These are phyloP conservation scores for Fraxinus sp. DNA, from an alignment of 305 asterid genomes.

Conservation along the genomic window DNA sequence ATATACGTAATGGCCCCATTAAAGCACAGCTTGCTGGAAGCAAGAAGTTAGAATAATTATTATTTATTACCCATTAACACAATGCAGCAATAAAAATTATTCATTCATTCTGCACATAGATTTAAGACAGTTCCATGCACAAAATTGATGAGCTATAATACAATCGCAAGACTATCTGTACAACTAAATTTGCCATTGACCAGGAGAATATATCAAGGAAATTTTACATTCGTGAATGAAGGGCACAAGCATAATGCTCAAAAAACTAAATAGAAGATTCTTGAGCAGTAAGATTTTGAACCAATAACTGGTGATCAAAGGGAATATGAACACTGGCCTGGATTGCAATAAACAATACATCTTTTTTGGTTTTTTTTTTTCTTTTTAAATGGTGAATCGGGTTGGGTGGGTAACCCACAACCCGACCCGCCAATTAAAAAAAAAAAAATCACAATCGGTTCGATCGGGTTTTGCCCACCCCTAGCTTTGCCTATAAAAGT, in stretches of 20 bases:
- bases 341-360: conserved; percentile 50
- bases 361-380: no score
- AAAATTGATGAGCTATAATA: not conserved
- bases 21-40: not conserved
- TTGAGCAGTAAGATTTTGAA: conserved; percentile 88
- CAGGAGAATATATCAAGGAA: not conserved
- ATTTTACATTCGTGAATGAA: not conserved
- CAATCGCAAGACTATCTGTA: not conserved
- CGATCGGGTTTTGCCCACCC: no score
- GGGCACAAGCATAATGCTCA: not conserved
- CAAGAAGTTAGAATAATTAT: not conserved
- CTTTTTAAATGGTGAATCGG: no score
- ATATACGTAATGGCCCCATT: not conserved
- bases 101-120: not conserved
- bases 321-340: conserved; percentile 88
- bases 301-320: conserved; percentile 63
- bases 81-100: not conserved
- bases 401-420: no score
- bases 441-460: no score
- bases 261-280: conserved; percentile 37
- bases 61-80: not conserved
- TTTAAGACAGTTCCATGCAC: conserved; percentile 8
- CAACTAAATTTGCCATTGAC: not conserved
- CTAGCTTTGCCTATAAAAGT: conserved; percentile 29
- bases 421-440: no score